Percentiles rank a stretch among this genome's conserved stretches.
phyloP scores from a whole-genome alignment of 805 yeast genomes.

The Starmerella cellae region DNA sequence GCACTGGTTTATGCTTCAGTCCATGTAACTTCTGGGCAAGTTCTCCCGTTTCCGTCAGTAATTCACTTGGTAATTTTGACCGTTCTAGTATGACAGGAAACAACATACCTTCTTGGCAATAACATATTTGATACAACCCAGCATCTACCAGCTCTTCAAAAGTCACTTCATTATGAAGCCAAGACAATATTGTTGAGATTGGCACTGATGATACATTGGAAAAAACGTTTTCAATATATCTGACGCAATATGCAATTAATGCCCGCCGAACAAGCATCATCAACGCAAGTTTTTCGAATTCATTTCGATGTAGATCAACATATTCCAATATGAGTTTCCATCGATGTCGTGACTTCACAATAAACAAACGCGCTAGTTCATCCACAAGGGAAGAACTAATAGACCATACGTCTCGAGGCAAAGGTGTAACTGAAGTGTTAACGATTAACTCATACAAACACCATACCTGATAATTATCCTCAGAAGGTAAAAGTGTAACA shows the following conservation, averaged over 20 bases:
- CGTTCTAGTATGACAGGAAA: not conserved
- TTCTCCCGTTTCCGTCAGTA: not conserved
- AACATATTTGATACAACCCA: not conserved
- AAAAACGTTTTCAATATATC: not conserved
- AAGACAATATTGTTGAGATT: not conserved
- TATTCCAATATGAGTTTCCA: not conserved
- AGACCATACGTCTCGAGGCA: conserved; percentile 2
- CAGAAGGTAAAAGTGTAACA: not conserved
- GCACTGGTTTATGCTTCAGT: too few species aligned
- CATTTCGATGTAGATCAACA: not conserved
- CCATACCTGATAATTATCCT: not conserved
- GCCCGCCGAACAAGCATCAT: not conserved
- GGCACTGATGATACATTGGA: not conserved
- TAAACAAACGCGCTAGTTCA: conserved; percentile 1
- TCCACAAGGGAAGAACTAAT: not conserved
- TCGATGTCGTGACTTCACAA: not conserved
- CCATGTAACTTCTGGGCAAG: not conserved
- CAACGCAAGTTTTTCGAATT: not conserved
- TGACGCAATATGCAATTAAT: not conserved
- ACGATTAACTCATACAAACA: conserved; percentile 10
- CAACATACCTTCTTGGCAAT: not conserved
- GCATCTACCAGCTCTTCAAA: conserved; percentile 1
- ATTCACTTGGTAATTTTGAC: not conserved
- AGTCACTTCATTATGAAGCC: not conserved
- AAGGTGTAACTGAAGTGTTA: not conserved